A percentile compares a stretch with the other conserved stretches of the same genome.
phyloP scores from a whole-genome alignment of 352 stramenopile genomes.

The Globisporangium emineosum region DNA sequence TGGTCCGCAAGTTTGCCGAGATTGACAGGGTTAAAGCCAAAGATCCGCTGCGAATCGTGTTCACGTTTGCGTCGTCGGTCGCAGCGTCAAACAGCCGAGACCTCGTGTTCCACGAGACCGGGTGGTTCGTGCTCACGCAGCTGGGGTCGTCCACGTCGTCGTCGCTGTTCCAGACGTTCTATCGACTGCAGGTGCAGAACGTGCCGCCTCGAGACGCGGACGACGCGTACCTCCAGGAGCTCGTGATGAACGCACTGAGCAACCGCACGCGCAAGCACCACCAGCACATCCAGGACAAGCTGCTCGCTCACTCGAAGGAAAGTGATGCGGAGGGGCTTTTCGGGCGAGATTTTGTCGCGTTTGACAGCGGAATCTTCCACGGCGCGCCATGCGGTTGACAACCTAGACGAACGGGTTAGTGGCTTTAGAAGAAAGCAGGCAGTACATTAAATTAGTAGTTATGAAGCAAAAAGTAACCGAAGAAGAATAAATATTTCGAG shows the following conservation, averaged over 20 bases:
- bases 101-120: constrained; percentile 11
- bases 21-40: background rate
- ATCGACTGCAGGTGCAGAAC: constrained; percentile 10
- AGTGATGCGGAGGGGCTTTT: background rate
- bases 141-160: background rate
- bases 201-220: background rate
- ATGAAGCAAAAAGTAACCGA: background rate
- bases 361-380: background rate
- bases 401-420: background rate
- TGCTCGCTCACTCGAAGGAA: constrained; percentile 4
- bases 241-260: constrained; percentile 17
- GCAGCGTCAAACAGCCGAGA: constrained; percentile 11
- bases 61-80: constrained; percentile 15
- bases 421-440: background rate
- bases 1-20: constrained; percentile 1
- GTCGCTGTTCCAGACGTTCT: constrained; percentile 19
- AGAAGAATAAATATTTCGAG: too few species aligned
- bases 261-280: constrained; percentile 17
- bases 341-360: background rate
- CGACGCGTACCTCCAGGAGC: constrained; percentile 11
- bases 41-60: background rate
- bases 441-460: background rate
- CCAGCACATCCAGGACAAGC: constrained; percentile 12
- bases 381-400: background rate
- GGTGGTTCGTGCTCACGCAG: constrained; percentile 11